Base-by-base conservation (phyloP, 371 early-diverging fungal genomes). In the Mortierella sp. region DNA sequence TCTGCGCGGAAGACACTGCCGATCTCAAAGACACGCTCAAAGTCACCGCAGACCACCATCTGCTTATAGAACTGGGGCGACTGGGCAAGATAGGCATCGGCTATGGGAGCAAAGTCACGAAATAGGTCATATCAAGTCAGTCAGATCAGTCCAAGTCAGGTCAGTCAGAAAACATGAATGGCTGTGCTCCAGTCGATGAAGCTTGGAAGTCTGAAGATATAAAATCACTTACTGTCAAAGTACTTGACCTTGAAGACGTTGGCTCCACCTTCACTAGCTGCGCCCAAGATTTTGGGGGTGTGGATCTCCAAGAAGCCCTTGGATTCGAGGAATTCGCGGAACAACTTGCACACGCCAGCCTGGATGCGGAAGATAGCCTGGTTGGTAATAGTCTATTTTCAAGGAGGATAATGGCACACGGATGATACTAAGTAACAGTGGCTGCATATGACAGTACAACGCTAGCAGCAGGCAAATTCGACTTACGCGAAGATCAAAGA, bases 31-130 rank as follows among this genome's bases (percentile, higher is more conserved):
- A 99, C 99, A 26, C 94, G 90, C 64, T 96, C 98, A 72, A 99
- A 95, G 80, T 99, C 99, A 54, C 99, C 92, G 73, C 96, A 95
- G 72, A 99, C 95, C 75, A 94, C 94, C 98, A 99, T 99, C 84
- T 99, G 99, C 91, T 99, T 99, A 89, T 99, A 99, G 56, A 99
- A 88, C 87, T 99, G 99, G 51, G 99, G 99, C 21, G 98, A 97
- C 83, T 99, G 99, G 28, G 99, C 99, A 49, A 99, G 86, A 84
- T 81, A 99, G 3, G 99, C 99, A 31, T 86, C 87, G 31, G 83
- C 90, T 89, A 75, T 15, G 2, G 31, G 46, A 15, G 11, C 6
- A 4, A 12, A 24, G 32, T 50, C 42, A 31, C 17, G 26, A 6
- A 34, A 34, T 14, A 28, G 7, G n/a, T 8, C 23, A 23, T 39